phyloP scores from a whole-genome alignment of 192 early-diverging fungal genomes.

The Entomortierella parvispora region DNA sequence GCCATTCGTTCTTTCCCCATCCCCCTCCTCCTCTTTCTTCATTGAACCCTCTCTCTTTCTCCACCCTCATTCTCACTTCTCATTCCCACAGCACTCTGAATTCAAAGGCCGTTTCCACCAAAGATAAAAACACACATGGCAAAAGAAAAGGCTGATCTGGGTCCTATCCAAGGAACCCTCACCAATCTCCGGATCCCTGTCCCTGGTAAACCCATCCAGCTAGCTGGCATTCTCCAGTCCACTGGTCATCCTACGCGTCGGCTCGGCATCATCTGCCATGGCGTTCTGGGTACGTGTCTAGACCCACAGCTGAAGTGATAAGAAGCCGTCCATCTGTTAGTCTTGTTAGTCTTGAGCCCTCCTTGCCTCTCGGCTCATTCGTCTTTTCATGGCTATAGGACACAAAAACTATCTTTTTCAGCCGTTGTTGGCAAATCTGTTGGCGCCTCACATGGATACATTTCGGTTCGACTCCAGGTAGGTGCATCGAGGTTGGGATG shows the following conservation, averaged over 20 bases:
- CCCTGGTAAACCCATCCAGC: not conserved
- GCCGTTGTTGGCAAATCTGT: constrained; percentile 16
- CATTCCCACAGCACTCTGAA: not conserved
- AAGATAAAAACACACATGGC: not conserved
- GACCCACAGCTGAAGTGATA: no score
- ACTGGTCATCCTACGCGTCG: constrained; percentile 11
- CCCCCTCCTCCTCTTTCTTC: no score
- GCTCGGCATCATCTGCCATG: constrained; percentile 30
- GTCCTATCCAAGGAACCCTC: constrained; percentile 2
- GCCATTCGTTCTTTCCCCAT: no score
- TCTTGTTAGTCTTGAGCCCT: not conserved
- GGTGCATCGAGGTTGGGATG: no score
- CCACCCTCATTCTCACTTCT: no score
- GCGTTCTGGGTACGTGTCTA: constrained; percentile 13
- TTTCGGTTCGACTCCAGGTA: constrained; percentile 54
- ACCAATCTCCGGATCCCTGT: constrained; percentile 3
- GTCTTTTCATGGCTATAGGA: constrained; percentile 1
- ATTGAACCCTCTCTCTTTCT: no score
- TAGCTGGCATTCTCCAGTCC: constrained; percentile 18
- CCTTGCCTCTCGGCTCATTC: not conserved
- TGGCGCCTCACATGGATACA: constrained; percentile 27
- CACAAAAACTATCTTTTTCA: constrained; percentile 37
- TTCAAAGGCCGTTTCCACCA: no score
- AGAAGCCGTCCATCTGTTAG: constrained; percentile 1
- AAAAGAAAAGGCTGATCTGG: not conserved